phyloP scores from a whole-genome alignment of 1,284 basidiomycete species.

The Marasmius sp. region DNA sequence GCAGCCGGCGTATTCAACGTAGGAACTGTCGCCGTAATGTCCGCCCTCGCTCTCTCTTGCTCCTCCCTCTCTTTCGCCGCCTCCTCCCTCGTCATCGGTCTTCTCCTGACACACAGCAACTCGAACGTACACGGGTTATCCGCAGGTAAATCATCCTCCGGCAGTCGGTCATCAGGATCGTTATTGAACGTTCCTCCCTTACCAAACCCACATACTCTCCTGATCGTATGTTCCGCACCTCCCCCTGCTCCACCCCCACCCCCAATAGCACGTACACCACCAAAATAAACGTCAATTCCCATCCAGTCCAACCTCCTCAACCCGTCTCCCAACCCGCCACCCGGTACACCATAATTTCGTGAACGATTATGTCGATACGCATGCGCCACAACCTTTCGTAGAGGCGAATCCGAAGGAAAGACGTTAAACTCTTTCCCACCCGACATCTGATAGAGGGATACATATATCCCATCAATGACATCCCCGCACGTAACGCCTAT shows the following conservation, averaged over 20 bases:
- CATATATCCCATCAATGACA: conserved; percentile 57
- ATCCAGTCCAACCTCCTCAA: conserved; percentile 68
- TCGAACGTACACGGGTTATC: conserved; percentile 58
- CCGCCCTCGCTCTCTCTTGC: conserved; percentile 25
- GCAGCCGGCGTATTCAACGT: not conserved
- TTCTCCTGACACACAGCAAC: conserved; percentile 49
- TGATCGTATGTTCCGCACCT: conserved; percentile 20
- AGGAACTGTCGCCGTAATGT: not conserved
- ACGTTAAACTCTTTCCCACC: conserved; percentile 49
- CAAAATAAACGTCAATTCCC: conserved; percentile 53
- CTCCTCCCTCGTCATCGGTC: conserved; percentile 52
- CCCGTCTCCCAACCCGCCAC: conserved; percentile 59
- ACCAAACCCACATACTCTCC: conserved; percentile 37
- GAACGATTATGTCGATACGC: conserved; percentile 68
- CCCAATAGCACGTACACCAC: conserved; percentile 54
- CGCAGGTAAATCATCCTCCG: not conserved
- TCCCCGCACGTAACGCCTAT: conserved; percentile 74
- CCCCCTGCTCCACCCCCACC: conserved; percentile 19
- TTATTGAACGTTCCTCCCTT: conserved; percentile 16
- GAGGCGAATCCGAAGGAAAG: conserved; percentile 25
- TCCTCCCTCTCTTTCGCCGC: conserved; percentile 39
- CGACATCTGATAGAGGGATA: conserved; percentile 50
- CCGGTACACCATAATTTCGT: conserved; percentile 59
- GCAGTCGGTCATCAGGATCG: not conserved
- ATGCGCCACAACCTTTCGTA: conserved; percentile 41